phyloP scores from a whole-genome alignment of 352 stramenopile genomes.

The Globisporangium spinosum region DNA sequence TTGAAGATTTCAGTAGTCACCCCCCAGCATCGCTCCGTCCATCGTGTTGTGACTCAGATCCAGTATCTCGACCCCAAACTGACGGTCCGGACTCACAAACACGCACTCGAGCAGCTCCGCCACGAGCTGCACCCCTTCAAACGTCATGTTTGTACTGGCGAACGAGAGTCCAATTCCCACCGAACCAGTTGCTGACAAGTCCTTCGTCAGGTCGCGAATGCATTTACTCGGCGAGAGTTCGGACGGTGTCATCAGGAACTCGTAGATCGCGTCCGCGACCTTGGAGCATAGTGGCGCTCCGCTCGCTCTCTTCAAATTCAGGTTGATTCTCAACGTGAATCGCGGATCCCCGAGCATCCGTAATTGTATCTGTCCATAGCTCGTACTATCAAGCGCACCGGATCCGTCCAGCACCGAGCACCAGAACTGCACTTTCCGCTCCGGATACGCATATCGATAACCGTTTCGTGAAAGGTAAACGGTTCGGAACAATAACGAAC shows the following conservation, averaged over 20 bases:
- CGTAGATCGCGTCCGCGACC: not conserved
- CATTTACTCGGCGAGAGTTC: not conserved
- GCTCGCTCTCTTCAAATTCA: not conserved
- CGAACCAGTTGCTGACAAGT: not conserved
- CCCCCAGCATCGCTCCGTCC: not conserved
- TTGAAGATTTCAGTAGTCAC: not conserved
- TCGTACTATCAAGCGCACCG: not conserved
- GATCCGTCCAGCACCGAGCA: not conserved
- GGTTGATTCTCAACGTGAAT: not conserved
- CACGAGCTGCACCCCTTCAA: not conserved
- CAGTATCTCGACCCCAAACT: not conserved
- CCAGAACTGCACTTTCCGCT: not conserved
- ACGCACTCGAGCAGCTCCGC: not conserved
- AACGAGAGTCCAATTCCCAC: not conserved
- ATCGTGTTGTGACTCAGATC: not conserved
- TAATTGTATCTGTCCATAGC: not conserved
- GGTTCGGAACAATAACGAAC: no score
- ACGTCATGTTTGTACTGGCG: not conserved
- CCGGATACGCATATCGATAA: not conserved
- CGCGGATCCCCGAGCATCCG: not conserved
- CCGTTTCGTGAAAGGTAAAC: no score
- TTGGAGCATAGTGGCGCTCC: not conserved
- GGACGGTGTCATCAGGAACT: not conserved
- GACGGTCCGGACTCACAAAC: not conserved
- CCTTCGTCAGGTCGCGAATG: not conserved